These are phyloP conservation scores for Populus nigra DNA, from an alignment of 345 rosid genomes.

Conservation along the genomic window DNA sequence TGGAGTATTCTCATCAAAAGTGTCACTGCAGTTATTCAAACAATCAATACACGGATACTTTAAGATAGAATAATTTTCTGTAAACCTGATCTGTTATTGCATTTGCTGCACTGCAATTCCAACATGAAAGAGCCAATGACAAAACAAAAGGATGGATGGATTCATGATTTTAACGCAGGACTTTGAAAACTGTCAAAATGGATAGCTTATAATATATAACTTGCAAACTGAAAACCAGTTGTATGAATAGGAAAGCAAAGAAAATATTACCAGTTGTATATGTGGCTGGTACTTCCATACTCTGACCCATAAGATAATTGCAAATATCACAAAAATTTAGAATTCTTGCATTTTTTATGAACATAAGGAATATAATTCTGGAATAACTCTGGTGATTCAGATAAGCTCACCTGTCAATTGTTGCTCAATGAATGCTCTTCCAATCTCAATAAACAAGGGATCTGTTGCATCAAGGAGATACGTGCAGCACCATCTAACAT, in stretches of 20 bases:
- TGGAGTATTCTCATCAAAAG: conserved; percentile 79
- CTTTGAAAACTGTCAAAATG: background rate
- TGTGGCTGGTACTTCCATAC: conserved; percentile 62
- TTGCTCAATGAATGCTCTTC: conserved; percentile 57
- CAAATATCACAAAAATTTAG: conserved; percentile 8
- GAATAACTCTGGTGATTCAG: conserved; percentile 1
- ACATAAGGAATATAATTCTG: conserved; percentile 3
- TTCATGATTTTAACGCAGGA: background rate
- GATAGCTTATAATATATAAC: background rate
- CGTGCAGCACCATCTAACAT: conserved; percentile 67
- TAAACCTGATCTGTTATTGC: too few species aligned
- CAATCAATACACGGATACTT: conserved; percentile 11
- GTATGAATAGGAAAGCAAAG: background rate
- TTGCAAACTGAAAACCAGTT: background rate
- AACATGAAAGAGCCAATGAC: background rate
- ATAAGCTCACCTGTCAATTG: conserved; percentile 44
- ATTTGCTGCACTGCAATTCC: too few species aligned
- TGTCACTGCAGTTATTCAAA: conserved; percentile 47
- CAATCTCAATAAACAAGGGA: conserved; percentile 67
- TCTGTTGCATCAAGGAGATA: conserved; percentile 78
- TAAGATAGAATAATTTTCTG: background rate
- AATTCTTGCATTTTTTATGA: conserved; percentile 11
- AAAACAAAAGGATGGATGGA: background rate
- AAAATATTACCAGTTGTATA: conserved; percentile 63
- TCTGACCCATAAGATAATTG: conserved; percentile 36